A percentile compares a stretch with the other conserved stretches of the same genome.
These are phyloP conservation scores for Xylariaceae sp. DNA, from an alignment of 2,329 filamentous ascomycete genomes.

Conservation along the genomic window DNA sequence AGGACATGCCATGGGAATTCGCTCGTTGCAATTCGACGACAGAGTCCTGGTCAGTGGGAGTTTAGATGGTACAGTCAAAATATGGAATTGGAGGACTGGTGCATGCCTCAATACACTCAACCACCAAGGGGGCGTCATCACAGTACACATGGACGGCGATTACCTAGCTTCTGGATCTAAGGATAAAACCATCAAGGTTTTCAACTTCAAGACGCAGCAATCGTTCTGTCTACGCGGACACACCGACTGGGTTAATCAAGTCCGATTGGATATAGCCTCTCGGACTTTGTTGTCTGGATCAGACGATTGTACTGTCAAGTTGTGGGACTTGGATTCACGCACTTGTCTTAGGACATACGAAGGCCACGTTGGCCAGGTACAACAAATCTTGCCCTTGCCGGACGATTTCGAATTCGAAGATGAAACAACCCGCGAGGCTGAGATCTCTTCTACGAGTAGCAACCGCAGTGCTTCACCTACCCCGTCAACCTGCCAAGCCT, in stretches of 20 bases:
- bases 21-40: conserved; percentile 90
- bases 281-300: conserved; percentile 89
- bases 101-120: conserved; percentile 77
- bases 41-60: conserved; percentile 87
- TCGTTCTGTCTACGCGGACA: conserved; percentile 80
- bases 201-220: conserved; percentile 82
- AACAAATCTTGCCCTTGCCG: conserved; percentile 82
- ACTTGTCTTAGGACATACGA: conserved; percentile 73
- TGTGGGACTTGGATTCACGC: conserved; percentile 89
- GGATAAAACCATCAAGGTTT: conserved; percentile 86
- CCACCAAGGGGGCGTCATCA: conserved; percentile 79
- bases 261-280: conserved; percentile 76
- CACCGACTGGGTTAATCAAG: conserved; percentile 94
- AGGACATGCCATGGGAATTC: conserved; percentile 79
- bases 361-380: conserved; percentile 91
- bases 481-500: conserved; percentile 21
- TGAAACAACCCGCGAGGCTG: conserved; percentile 49
- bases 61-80: conserved; percentile 79
- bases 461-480: conserved; percentile 42
- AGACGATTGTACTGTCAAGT: conserved; percentile 84
- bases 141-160: conserved; percentile 80
- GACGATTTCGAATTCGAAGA: conserved; percentile 88
- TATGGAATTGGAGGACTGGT: conserved; percentile 97
- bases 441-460: conserved; percentile 49
- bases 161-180: conserved; percentile 85